Evolutionary conservation across 106 monocot species (phyloP).

Genomic region (Ottelia alismoides): DNA sequence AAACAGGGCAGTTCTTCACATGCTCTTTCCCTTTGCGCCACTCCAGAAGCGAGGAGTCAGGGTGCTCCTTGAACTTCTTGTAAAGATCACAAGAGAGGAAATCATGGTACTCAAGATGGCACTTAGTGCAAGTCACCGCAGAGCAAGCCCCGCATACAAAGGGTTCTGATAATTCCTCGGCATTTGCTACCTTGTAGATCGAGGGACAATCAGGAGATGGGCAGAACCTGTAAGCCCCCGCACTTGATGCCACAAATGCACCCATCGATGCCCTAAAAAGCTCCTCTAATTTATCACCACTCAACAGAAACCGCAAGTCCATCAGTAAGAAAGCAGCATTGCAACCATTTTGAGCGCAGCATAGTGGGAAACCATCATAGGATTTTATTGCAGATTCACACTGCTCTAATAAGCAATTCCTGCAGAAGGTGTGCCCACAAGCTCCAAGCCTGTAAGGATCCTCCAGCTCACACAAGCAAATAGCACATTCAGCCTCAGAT

Average conservation of each 20-base stretch:
- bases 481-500: constrained; percentile 44
- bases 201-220: constrained; percentile 36
- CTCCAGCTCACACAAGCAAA: constrained; percentile 88
- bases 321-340: constrained; percentile 27
- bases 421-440: constrained; percentile 72
- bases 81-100: constrained; percentile 63
- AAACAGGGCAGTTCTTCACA: constrained; percentile 69
- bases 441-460: constrained; percentile 64
- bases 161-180: constrained; percentile 4
- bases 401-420: constrained; percentile 61
- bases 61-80: constrained; percentile 66
- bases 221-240: constrained; percentile 53
- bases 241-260: constrained; percentile 45
- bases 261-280: constrained; percentile 67
- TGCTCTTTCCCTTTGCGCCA: constrained; percentile 73
- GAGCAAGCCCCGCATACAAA: constrained; percentile 67
- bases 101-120: constrained; percentile 80
- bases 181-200: constrained; percentile 20
- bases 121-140: constrained; percentile 70
- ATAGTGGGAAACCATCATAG: constrained; percentile 63
- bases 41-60: constrained; percentile 49
- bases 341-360: constrained; percentile 60
- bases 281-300: constrained; percentile 48
- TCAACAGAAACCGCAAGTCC: constrained; percentile 51
- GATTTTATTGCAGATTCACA: constrained; percentile 61